These are phyloP conservation scores for Backusella luteola DNA, from an alignment of 192 early-diverging fungal genomes.

Conservation along the genomic window DNA sequence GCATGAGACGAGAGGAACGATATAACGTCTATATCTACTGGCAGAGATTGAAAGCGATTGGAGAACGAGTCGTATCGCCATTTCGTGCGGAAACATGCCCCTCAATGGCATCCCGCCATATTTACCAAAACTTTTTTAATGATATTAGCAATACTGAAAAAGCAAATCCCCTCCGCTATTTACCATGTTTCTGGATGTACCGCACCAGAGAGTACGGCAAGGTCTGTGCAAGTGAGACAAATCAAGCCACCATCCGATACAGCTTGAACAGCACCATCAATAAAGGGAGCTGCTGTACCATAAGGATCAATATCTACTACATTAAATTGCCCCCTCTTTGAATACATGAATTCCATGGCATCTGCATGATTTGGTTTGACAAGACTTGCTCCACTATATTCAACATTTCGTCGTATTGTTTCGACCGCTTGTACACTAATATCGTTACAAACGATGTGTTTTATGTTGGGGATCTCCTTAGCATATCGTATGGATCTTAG, in stretches of 20 bases:
- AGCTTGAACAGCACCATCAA: conserved; percentile 91
- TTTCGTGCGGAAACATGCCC: conserved; percentile 90
- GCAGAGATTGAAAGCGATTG: conserved; percentile 82
- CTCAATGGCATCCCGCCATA: conserved; percentile 92
- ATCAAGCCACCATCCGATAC: conserved; percentile 85
- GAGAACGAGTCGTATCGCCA: conserved; percentile 88
- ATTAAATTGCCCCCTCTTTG: conserved; percentile 63
- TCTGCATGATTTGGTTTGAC: conserved; percentile 83
- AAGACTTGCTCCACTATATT: conserved; percentile 78
- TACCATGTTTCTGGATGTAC: conserved; percentile 82
- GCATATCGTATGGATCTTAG: conserved; percentile 96
- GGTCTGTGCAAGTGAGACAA: conserved; percentile 97
- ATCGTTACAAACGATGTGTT: conserved; percentile 89
- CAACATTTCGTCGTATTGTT: conserved; percentile 82
- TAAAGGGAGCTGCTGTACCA: conserved; percentile 92
- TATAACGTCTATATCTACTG: conserved; percentile 76
- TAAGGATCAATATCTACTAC: conserved; percentile 97
- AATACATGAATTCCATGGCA: conserved; percentile 80
- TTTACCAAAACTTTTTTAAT: conserved; percentile 71
- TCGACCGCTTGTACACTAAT: conserved; percentile 82
- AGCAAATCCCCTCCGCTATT: not conserved
- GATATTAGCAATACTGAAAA: not conserved
- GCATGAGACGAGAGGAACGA: conserved; percentile 86
- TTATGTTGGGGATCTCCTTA: conserved; percentile 82
- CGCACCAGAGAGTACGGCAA: conserved; percentile 89